A percentile compares a stretch with the other conserved stretches of the same genome.
These are phyloP conservation scores for Fusarium lyarnte DNA, from an alignment of 2,329 filamentous ascomycete species.

Conservation along the genomic window DNA sequence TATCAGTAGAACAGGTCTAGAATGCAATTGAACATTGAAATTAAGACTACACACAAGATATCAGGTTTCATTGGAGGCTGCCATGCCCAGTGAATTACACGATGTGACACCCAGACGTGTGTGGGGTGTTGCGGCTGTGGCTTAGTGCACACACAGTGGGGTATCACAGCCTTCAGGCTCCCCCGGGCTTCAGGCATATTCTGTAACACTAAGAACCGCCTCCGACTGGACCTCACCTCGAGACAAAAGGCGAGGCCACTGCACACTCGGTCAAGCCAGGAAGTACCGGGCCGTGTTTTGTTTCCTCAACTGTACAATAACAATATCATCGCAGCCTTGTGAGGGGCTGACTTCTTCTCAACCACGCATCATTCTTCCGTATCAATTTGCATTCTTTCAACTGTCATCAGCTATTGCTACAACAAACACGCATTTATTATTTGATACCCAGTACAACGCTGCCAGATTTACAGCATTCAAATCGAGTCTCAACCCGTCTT, in stretches of 20 bases:
- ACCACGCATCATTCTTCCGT: background rate
- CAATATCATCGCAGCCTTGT: conserved; percentile 20
- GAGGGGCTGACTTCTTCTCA: conserved; percentile 12
- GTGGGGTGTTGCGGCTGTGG: conserved; percentile 39
- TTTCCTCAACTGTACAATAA: background rate
- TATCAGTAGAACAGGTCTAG: too few relatives aligned
- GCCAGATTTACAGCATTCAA: background rate
- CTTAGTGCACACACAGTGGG: conserved; percentile 36
- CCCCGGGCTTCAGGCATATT: conserved; percentile 9
- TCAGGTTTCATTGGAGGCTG: background rate
- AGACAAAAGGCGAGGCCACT: conserved; percentile 24
- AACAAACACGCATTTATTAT: background rate
- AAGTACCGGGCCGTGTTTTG: conserved; percentile 3
- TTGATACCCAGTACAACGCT: background rate
- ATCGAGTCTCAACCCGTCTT: background rate
- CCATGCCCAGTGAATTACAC: background rate
- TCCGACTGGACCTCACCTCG: conserved; percentile 9
- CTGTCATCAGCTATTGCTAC: background rate
- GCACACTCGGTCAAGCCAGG: conserved; percentile 2
- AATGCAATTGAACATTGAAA: background rate
- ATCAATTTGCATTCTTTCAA: conserved; percentile 10
- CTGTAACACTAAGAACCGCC: conserved; percentile 22
- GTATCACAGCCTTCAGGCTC: conserved; percentile 24
- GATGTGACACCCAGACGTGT: conserved; percentile 8
- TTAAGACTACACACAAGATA: background rate